These are phyloP conservation scores for Linum usitatissimum DNA, from an alignment of 345 rosid genomes.

Conservation along the genomic window DNA sequence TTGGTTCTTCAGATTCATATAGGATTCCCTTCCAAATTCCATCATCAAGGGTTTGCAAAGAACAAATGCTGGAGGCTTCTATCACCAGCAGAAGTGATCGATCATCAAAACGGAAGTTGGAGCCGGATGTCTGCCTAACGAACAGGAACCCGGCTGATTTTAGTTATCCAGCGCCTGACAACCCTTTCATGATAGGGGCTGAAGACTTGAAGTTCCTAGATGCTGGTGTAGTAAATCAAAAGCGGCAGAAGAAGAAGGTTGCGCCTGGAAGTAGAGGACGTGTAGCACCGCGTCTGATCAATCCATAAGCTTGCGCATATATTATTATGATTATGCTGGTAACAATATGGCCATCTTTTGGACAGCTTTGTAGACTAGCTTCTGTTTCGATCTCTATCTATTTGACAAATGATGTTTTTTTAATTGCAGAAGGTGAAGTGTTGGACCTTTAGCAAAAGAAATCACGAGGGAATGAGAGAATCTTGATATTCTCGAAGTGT, in stretches of 20 bases:
- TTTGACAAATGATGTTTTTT: neutral
- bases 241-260: slow-evolving; percentile 44
- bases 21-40: slow-evolving; percentile 31
- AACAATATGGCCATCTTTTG: neutral
- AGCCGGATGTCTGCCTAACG: slow-evolving; percentile 36
- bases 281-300: slow-evolving; percentile 4
- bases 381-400: neutral
- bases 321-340: neutral
- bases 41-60: slow-evolving; percentile 24
- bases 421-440: neutral
- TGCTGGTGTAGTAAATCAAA: slow-evolving; percentile 21
- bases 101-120: slow-evolving; percentile 27
- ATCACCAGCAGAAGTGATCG: slow-evolving; percentile 15
- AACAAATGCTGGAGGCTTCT: slow-evolving; percentile 24
- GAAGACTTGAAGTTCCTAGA: slow-evolving; percentile 33
- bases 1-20: slow-evolving; percentile 32
- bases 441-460: neutral
- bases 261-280: slow-evolving; percentile 19
- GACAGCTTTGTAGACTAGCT: neutral
- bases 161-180: slow-evolving; percentile 50
- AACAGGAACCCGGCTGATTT: slow-evolving; percentile 97
- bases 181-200: slow-evolving; percentile 52
- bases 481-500: neutral
- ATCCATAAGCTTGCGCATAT: neutral
- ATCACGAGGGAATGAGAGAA: neutral